phyloP scores from a whole-genome alignment of 2,329 filamentous ascomycete species.

The Harringtonia aguacate region DNA sequence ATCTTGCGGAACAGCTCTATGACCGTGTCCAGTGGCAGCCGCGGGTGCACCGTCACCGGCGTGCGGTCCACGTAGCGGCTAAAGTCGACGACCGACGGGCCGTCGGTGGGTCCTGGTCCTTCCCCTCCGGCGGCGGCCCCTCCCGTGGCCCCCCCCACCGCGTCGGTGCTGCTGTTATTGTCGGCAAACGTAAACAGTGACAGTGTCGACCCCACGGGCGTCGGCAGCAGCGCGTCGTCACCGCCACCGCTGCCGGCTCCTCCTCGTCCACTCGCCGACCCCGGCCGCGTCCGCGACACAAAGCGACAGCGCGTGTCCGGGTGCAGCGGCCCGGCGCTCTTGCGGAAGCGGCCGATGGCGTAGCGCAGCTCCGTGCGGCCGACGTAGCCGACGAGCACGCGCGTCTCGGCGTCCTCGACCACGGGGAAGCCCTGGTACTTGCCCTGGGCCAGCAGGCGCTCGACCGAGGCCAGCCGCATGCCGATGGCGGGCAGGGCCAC shows the following conservation, averaged over 20 bases:
- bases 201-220: too few relatives aligned
- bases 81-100: constrained; percentile 50
- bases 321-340: constrained; percentile 48
- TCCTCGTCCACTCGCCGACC: too few relatives aligned
- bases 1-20: constrained; percentile 99
- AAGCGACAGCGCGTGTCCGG: constrained; percentile 67
- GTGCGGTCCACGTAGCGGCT: constrained; percentile 81
- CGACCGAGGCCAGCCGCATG: constrained; percentile 64
- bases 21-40: constrained; percentile 85
- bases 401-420: constrained; percentile 61
- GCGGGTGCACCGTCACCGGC: constrained; percentile 82
- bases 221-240: too few relatives aligned
- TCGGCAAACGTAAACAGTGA: too few relatives aligned
- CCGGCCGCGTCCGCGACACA: constrained; percentile 27
- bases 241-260: too few relatives aligned
- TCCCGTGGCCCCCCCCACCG: background rate
- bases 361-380: constrained; percentile 87
- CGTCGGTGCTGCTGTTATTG: too few relatives aligned
- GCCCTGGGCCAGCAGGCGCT: constrained; percentile 64
- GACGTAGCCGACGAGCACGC: constrained; percentile 79
- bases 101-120: too few relatives aligned
- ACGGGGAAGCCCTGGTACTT: constrained; percentile 91
- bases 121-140: background rate
- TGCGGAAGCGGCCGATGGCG: constrained; percentile 70
- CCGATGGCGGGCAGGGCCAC: constrained; percentile 65